A percentile compares a stretch with the other conserved stretches of the same genome.
Conservation (phyloP, 495 filamentous ascomycete species). For the Trichoderma asperelloides region DNA sequence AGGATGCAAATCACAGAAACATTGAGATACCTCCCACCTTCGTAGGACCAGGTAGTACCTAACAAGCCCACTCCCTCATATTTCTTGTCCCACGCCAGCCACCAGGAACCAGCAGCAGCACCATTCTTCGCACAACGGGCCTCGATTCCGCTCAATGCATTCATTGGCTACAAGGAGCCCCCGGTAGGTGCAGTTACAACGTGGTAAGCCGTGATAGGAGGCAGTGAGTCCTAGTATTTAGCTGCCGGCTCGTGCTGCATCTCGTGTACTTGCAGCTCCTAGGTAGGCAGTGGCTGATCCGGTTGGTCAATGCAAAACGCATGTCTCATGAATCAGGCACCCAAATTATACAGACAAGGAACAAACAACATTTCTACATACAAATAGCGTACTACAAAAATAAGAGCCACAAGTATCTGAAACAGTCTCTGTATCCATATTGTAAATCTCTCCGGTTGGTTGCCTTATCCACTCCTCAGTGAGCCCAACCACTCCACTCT, state of each 20-base stretch:
- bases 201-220: constrained; percentile 1
- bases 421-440: no score
- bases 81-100: no score
- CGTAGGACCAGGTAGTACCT: no score
- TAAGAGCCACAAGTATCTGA: neutral
- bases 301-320: neutral
- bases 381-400: neutral
- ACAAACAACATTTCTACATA: neutral
- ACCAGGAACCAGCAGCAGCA: no score
- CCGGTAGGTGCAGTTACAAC: neutral
- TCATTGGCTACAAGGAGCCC: neutral
- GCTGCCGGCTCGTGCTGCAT: neutral
- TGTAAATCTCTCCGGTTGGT: neutral
- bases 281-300: neutral
- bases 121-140: no score
- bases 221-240: neutral
- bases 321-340: neutral
- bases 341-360: neutral
- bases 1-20: no score
- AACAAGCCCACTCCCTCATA: no score
- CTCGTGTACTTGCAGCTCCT: neutral
- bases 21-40: no score
- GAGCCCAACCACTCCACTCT: neutral
- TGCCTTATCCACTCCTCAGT: neutral
- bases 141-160: neutral